These are phyloP conservation scores for Erigeron philadelphicus DNA, from an alignment of 140 eudicot genomes.

Conservation along the genomic window DNA sequence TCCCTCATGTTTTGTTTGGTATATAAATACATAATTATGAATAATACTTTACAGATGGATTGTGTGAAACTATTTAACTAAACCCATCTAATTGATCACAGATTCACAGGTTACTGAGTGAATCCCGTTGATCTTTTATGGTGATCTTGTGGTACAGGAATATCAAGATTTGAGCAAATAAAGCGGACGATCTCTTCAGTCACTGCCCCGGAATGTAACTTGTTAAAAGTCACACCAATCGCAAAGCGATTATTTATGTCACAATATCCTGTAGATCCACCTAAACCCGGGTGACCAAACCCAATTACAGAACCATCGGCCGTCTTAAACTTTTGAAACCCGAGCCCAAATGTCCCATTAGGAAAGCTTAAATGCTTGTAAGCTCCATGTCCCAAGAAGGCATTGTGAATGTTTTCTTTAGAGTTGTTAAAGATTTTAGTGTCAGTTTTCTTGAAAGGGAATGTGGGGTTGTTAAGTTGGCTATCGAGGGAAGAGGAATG, in stretches of 20 bases:
- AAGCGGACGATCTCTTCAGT: slow-evolving; percentile 50
- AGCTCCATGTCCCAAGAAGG: slow-evolving; percentile 67
- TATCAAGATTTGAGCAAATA: slow-evolving; percentile 57
- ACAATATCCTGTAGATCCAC: slow-evolving; percentile 80
- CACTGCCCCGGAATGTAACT: slow-evolving; percentile 53
- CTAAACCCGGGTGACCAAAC: slow-evolving; percentile 81
- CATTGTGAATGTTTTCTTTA: slow-evolving; percentile 48
- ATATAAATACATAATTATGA: too few species aligned
- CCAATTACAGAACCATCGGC: slow-evolving; percentile 54
- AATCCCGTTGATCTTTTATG: slow-evolving; percentile 20
- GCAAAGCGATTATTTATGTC: slow-evolving; percentile 58
- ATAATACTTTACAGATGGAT: not conserved
- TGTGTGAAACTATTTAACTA: not conserved
- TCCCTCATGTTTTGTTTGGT: too few species aligned
- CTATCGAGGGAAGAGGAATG: slow-evolving; percentile 56
- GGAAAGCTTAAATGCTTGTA: slow-evolving; percentile 45
- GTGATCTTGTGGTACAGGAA: slow-evolving; percentile 56
- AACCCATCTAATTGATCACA: slow-evolving; percentile 39
- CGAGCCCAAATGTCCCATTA: slow-evolving; percentile 59
- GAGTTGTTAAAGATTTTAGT: slow-evolving; percentile 41
- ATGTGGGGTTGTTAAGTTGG: slow-evolving; percentile 59
- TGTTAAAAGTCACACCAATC: slow-evolving; percentile 62
- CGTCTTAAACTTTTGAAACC: slow-evolving; percentile 44
- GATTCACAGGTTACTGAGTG: slow-evolving; percentile 42
- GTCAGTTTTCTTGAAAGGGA: slow-evolving; percentile 18